These are phyloP conservation scores for Circinella umbellata DNA, from an alignment of 371 early-diverging fungal species.

Conservation along the genomic window DNA sequence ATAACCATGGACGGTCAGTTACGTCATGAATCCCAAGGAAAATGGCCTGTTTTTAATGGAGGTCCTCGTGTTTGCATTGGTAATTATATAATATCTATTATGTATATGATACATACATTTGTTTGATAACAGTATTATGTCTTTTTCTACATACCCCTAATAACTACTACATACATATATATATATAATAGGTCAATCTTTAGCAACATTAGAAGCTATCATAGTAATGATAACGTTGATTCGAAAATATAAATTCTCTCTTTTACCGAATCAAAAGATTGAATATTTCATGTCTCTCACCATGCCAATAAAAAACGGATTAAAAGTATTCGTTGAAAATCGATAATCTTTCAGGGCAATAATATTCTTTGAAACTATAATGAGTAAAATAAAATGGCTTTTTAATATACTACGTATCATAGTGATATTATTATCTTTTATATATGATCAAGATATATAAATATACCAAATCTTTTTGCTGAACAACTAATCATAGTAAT, in stretches of 20 bases:
- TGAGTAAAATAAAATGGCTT: too few species aligned
- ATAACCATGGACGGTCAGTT: constrained; percentile 29
- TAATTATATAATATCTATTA: constrained; percentile 18
- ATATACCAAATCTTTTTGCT: too few species aligned
- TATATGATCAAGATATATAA: too few species aligned
- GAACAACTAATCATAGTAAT: too few species aligned
- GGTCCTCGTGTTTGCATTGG: constrained; percentile 35
- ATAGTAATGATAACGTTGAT: constrained; percentile 49
- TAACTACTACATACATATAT: too few species aligned
- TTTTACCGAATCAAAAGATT: constrained; percentile 46
- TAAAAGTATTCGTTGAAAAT: constrained; percentile 43
- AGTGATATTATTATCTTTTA: too few species aligned
- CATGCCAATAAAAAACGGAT: constrained; percentile 54
- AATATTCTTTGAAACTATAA: too few species aligned
- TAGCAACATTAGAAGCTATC: constrained; percentile 58
- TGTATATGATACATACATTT: too few species aligned
- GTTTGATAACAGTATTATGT: too few species aligned
- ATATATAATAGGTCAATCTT: not conserved
- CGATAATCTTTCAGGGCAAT: not conserved
- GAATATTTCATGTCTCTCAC: constrained; percentile 45
- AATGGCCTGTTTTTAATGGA: constrained; percentile 57
- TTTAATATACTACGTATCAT: too few species aligned
- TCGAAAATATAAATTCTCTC: constrained; percentile 48
- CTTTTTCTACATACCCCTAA: too few species aligned
- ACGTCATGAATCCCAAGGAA: constrained; percentile 31